Conservation (phyloP, 179 eudicot genomes). For the Patellifolia procumbens region DNA sequence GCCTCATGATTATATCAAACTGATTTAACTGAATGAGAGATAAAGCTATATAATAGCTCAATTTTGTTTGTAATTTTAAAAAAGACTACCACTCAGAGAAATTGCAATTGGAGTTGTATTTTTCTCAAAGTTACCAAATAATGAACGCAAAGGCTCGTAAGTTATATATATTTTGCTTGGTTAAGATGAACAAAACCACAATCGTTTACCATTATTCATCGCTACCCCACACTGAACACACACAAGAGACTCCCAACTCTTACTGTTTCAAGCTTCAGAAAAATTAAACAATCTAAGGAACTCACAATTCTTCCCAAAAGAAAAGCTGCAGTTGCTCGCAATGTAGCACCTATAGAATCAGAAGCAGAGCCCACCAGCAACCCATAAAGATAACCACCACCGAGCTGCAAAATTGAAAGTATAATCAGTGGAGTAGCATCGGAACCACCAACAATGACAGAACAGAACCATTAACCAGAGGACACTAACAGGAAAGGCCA, state of each 20-base stretch:
- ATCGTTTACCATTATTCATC: neutral
- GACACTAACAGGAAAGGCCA: too few relatives aligned
- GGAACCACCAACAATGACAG: slow-evolving; percentile 8
- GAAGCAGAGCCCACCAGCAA: slow-evolving; percentile 84
- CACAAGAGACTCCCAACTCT: too few relatives aligned
- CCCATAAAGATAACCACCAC: slow-evolving; percentile 98
- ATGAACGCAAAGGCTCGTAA: neutral
- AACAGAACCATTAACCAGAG: slow-evolving; percentile 12
- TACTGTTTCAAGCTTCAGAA: neutral
- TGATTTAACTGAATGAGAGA: too few relatives aligned
- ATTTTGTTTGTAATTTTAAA: too few relatives aligned
- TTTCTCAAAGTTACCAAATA: too few relatives aligned
- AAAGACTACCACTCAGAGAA: too few relatives aligned
- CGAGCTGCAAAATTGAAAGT: slow-evolving; percentile 58
- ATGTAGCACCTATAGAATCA: slow-evolving; percentile 85
- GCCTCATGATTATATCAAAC: neutral
- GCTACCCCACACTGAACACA: too few relatives aligned
- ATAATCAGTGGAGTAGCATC: slow-evolving; percentile 9
- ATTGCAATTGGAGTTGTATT: too few relatives aligned
- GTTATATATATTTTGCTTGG: neutral
- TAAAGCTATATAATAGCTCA: too few relatives aligned
- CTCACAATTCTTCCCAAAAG: slow-evolving; percentile 90
- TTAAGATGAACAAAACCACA: neutral
- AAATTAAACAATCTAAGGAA: slow-evolving; percentile 17
- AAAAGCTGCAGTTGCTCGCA: slow-evolving; percentile 89